Evolutionary conservation across 176 grass and related monocot genomes (phyloP).

Genomic region (Melocanna baccifera): DNA sequence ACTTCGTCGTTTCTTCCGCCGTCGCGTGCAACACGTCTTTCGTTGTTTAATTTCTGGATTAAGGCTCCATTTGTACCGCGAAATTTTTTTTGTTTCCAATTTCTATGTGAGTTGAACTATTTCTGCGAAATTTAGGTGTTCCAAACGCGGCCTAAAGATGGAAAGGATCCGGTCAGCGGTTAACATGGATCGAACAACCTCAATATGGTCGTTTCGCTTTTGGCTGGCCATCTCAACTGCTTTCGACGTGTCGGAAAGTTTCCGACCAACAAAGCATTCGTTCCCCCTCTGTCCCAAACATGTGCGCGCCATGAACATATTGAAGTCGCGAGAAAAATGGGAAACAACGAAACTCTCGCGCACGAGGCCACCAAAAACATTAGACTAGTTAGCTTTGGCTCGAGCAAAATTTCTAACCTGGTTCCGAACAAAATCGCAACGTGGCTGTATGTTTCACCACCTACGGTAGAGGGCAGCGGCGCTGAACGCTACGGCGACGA

Average conservation of each 20-base stretch:
- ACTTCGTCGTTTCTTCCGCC: too few species aligned
- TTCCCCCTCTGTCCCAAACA: not conserved
- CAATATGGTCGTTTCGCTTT: not conserved
- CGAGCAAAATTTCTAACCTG: not conserved
- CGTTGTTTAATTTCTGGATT: too few species aligned
- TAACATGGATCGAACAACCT: not conserved
- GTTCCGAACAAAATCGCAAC: not conserved
- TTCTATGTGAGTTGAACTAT: too few species aligned
- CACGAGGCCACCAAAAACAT: not conserved
- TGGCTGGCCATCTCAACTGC: not conserved
- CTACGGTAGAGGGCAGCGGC: too few species aligned
- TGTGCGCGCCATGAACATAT: not conserved
- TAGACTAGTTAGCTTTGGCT: not conserved
- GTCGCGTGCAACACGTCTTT: too few species aligned
- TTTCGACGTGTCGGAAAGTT: constrained; percentile 14
- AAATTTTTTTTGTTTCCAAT: too few species aligned
- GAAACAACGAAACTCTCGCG: not conserved
- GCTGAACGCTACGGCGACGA: too few species aligned
- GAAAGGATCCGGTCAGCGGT: not conserved
- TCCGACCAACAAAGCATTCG: not conserved
- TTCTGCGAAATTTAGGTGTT: too few species aligned
- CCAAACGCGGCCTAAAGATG: too few species aligned
- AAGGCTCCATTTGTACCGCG: too few species aligned
- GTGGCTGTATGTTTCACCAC: too few species aligned
- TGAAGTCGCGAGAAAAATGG: not conserved